Conservation (phyloP, 768 basidiomycete species). For the Clavaria fumosa region DNA sequence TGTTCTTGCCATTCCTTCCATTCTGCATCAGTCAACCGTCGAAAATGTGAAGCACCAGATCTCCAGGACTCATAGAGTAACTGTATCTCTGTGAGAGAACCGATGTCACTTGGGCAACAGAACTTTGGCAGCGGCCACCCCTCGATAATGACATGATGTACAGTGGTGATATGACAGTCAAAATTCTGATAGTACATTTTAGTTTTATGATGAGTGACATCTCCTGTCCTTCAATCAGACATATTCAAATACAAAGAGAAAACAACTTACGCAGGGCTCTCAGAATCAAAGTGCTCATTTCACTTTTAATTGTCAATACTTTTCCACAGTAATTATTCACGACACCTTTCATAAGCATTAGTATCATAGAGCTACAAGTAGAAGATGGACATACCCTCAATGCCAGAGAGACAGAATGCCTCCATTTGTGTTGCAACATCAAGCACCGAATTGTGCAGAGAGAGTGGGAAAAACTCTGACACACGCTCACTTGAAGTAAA, state of each 20-base stretch:
- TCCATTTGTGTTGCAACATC: conserved; percentile 7
- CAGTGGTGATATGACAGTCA: conserved; percentile 10
- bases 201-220: background rate
- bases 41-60: conserved; percentile 10
- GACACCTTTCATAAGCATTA: background rate
- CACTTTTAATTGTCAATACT: conserved; percentile 2
- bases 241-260: background rate
- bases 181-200: conserved; percentile 13
- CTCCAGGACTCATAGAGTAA: conserved; percentile 9
- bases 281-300: conserved; percentile 1
- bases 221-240: background rate
- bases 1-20: conserved; percentile 7
- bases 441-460: conserved; percentile 1
- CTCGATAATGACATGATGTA: conserved; percentile 9
- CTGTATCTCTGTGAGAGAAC: conserved; percentile 8
- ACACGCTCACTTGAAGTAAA: conserved; percentile 3
- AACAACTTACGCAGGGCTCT: conserved; percentile 4
- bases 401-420: conserved; percentile 6
- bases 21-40: conserved; percentile 7
- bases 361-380: background rate
- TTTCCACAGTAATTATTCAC: conserved; percentile 1
- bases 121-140: conserved; percentile 13
- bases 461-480: conserved; percentile 4
- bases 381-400: conserved; percentile 4
- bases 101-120: conserved; percentile 9